phyloP scores from a whole-genome alignment of 108 stramenopile species.

The Asterionellopsis glacialis region DNA sequence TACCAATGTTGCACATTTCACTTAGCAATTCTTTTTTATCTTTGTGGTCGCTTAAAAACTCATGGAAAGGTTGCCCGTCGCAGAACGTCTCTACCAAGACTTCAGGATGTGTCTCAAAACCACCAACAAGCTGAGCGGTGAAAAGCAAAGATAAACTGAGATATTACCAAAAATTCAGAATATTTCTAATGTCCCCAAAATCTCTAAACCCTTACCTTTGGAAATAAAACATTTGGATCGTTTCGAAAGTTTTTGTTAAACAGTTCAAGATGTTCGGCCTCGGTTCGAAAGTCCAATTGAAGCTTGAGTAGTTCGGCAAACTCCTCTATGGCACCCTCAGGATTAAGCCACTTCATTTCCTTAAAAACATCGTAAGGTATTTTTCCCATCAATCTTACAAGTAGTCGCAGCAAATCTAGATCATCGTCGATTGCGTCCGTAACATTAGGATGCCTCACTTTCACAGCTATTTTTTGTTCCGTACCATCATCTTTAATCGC shows the following conservation, averaged over 20 bases:
- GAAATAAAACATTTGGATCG: conserved; percentile 27
- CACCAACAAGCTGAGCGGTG: conserved; percentile 22
- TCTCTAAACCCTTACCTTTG: conserved; percentile 10
- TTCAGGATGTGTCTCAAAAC: conserved; percentile 17
- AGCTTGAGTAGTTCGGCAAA: conserved; percentile 30
- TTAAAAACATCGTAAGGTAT: conserved; percentile 14
- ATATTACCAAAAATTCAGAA: too few relatives aligned
- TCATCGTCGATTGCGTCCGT: conserved; percentile 47
- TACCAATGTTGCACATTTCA: conserved; percentile 37
- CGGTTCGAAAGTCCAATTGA: conserved; percentile 47
- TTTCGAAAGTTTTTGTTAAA: conserved; percentile 45
- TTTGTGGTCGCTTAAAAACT: conserved; percentile 31
- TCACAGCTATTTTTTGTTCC: conserved; percentile 44
- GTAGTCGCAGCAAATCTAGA: conserved; percentile 46
- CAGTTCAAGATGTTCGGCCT: conserved; percentile 35
- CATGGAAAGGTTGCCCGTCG: conserved; percentile 36
- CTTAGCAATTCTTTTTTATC: conserved; percentile 21
- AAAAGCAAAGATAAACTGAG: not conserved
- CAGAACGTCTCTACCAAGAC: conserved; percentile 47
- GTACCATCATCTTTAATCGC: conserved; percentile 5
- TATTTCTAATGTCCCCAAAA: too few relatives aligned
- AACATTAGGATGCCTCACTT: conserved; percentile 59
- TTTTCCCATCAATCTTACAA: conserved; percentile 18
- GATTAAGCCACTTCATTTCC: conserved; percentile 40
- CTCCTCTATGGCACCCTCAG: conserved; percentile 45